These are phyloP conservation scores for Cutaneotrichosporon sp. DNA, from an alignment of 1,284 basidiomycete genomes.

Conservation along the genomic window DNA sequence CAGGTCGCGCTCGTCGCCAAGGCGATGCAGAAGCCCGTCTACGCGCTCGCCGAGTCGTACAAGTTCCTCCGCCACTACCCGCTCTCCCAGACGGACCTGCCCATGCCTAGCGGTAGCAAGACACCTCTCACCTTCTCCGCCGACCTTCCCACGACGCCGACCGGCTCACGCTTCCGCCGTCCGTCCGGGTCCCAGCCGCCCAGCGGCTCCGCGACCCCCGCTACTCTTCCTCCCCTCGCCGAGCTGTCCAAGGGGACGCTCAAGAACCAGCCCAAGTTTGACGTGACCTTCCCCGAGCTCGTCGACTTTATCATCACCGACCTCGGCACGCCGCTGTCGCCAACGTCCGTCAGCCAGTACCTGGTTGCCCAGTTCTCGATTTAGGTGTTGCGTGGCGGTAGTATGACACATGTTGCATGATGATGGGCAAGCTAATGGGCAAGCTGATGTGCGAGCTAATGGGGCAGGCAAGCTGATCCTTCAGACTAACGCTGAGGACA, in stretches of 20 bases:
- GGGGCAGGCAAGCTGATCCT: no score
- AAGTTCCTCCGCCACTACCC: conserved; percentile 98
- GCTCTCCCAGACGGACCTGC: conserved; percentile 93
- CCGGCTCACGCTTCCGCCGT: not conserved
- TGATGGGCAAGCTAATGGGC: not conserved
- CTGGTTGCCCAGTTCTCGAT: conserved; percentile 53
- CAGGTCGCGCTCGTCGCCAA: conserved; percentile 97
- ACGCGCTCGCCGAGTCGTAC: conserved; percentile 95
- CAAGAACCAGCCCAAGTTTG: conserved; percentile 54
- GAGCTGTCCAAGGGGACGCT: conserved; percentile 55
- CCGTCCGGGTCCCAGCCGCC: not conserved
- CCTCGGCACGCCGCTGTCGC: conserved; percentile 49
- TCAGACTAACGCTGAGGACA: not conserved
- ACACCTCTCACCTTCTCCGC: conserved; percentile 34
- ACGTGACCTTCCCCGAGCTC: conserved; percentile 55
- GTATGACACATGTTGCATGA: conserved; percentile 16
- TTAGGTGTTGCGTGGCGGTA: conserved; percentile 10
- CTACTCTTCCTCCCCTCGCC: not conserved
- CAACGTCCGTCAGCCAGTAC: conserved; percentile 53
- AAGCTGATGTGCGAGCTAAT: no score
- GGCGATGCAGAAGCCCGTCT: conserved; percentile 92
- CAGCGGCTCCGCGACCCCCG: conserved; percentile 7
- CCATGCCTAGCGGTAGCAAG: conserved; percentile 47
- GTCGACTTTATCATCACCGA: conserved; percentile 55
- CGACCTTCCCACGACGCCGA: conserved; percentile 17